Evolutionary conservation across 2,329 filamentous ascomycete genomes (phyloP).

Genomic region (Diaporthe sp.): DNA sequence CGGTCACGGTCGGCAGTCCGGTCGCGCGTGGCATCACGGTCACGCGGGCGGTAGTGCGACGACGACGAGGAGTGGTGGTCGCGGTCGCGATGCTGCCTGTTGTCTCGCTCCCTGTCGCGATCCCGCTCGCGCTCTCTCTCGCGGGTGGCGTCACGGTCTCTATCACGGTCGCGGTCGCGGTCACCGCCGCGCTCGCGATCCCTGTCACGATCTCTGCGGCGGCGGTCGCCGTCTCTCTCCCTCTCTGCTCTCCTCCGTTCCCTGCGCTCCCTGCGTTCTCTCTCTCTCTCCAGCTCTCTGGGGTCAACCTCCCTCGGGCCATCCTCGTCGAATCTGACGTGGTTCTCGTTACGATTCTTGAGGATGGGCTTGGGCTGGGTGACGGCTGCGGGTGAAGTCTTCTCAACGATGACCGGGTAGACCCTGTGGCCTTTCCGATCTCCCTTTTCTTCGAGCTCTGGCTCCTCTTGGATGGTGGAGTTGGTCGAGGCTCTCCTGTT

Average conservation of each 20-base stretch:
- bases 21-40: slow-evolving; percentile 56
- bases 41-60: slow-evolving; percentile 44
- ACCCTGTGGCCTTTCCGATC: slow-evolving; percentile 46
- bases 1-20: slow-evolving; percentile 52
- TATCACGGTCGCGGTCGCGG: slow-evolving; percentile 44
- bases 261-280: slow-evolving; percentile 38
- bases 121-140: slow-evolving; percentile 39
- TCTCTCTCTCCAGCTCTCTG: slow-evolving; percentile 48
- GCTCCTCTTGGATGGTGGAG: slow-evolving; percentile 55
- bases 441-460: slow-evolving; percentile 41
- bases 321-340: slow-evolving; percentile 67
- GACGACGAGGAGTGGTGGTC: slow-evolving; percentile 46
- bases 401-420: slow-evolving; percentile 58
- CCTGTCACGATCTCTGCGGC: slow-evolving; percentile 47
- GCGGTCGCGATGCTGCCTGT: slow-evolving; percentile 60
- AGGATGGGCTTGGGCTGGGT: slow-evolving; percentile 70
- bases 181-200: slow-evolving; percentile 44
- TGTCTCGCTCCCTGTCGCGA: slow-evolving; percentile 49
- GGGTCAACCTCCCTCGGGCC: slow-evolving; percentile 58
- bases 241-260: slow-evolving; percentile 34
- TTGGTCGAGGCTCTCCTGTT: slow-evolving; percentile 50
- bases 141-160: slow-evolving; percentile 49
- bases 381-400: slow-evolving; percentile 52
- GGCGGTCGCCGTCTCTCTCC: slow-evolving; percentile 44
- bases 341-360: slow-evolving; percentile 72